Conservation (phyloP, 2,329 filamentous ascomycete genomes). For the Claviceps sp. region DNA sequence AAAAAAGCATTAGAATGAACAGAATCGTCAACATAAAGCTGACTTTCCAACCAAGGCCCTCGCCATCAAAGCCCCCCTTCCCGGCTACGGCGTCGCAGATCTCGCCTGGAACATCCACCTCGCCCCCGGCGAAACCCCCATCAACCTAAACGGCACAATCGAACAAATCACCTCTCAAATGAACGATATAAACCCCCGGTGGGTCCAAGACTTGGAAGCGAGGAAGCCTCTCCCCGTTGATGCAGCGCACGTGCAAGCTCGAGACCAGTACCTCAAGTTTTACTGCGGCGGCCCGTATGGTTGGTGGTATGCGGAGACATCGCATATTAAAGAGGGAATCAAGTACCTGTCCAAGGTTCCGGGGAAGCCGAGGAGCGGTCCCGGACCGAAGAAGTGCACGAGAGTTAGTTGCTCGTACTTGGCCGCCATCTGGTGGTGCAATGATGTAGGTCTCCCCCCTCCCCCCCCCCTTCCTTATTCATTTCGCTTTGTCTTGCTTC, state of each 20-base stretch:
- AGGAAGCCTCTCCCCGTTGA: neutral
- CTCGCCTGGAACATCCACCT: neutral
- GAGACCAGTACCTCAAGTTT: neutral
- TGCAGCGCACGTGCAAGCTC: neutral
- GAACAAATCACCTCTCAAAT: neutral
- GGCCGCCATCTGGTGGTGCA: conserved; percentile 2
- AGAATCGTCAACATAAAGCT: neutral
- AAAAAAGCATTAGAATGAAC: too few species aligned
- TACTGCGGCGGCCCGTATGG: neutral
- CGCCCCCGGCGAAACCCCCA: neutral
- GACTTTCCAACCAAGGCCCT: neutral
- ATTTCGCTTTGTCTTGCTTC: neutral
- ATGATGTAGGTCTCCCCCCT: neutral
- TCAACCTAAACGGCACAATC: neutral
- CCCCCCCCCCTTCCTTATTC: too few species aligned
- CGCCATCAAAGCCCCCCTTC: neutral
- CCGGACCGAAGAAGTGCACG: neutral
- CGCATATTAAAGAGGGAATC: neutral
- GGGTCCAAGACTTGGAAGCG: neutral
- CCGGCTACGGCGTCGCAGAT: neutral
- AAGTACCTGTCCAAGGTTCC: neutral
- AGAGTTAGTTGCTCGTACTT: neutral
- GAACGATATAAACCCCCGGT: neutral
- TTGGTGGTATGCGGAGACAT: neutral
- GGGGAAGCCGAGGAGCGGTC: neutral